A percentile compares a stretch with the other conserved stretches of the same genome.
phyloP scores from a whole-genome alignment of 305 asterid genomes.

The Fraxinus floribunda region DNA sequence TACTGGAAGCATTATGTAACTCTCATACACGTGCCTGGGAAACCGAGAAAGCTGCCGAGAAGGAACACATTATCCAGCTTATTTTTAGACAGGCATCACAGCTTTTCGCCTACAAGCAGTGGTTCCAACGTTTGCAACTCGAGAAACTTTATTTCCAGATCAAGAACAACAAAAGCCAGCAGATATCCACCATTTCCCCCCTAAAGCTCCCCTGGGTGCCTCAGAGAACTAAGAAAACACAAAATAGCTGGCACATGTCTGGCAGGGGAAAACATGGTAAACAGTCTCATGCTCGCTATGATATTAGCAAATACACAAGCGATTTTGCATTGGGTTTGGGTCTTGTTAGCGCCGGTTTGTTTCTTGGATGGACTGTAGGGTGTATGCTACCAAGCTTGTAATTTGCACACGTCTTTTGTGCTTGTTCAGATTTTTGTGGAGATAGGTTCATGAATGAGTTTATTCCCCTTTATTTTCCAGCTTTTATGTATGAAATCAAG shows the following conservation, averaged over 20 bases:
- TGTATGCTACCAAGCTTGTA: conserved; percentile 62
- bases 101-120: conserved; percentile 78
- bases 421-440: conserved; percentile 28
- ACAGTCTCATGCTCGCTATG: conserved; percentile 25
- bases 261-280: conserved; percentile 36
- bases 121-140: conserved; percentile 75
- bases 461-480: conserved; percentile 19
- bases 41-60: conserved; percentile 74
- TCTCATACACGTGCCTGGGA: conserved; percentile 97
- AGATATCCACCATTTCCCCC: conserved; percentile 38
- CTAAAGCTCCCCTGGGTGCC: conserved; percentile 42
- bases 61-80: conserved; percentile 66
- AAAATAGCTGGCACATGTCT: conserved; percentile 37
- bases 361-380: conserved; percentile 78
- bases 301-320: conserved; percentile 49
- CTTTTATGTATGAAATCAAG: conserved; percentile 19
- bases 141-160: conserved; percentile 63
- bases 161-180: conserved; percentile 42
- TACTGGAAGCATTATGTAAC: conserved; percentile 73
- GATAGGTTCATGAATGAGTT: conserved; percentile 20
- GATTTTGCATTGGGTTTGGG: conserved; percentile 75
- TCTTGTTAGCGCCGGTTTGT: conserved; percentile 79
- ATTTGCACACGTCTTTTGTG: conserved; percentile 1
- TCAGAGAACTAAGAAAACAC: conserved; percentile 32
- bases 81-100: conserved; percentile 79